Evolutionary conservation across 192 early-diverging fungal genomes (phyloP).

Genomic region (Powellomyces hirtus): DNA sequence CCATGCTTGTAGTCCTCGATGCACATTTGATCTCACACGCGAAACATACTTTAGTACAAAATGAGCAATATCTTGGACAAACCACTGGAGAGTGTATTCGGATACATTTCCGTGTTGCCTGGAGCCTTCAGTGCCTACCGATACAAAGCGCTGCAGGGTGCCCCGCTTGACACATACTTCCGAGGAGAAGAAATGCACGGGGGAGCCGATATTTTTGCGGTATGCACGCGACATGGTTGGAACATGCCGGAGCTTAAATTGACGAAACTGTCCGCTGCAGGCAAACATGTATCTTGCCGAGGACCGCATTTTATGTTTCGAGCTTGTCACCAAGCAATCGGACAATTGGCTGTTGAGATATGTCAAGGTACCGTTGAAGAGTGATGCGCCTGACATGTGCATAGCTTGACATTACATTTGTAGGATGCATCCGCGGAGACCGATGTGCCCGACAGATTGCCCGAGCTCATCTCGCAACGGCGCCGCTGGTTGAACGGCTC

Average conservation of each 20-base stretch:
- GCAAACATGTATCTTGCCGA: conserved; percentile 63
- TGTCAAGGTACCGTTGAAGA: conserved; percentile 50
- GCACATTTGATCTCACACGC: too few relatives aligned
- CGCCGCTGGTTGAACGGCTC: conserved; percentile 80
- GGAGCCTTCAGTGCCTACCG: conserved; percentile 79
- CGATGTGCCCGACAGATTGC: conserved; percentile 68
- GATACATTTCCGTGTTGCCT: conserved; percentile 79
- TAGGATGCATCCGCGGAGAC: conserved; percentile 63
- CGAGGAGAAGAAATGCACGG: conserved; percentile 64
- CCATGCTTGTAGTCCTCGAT: too few relatives aligned
- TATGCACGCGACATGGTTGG: too few relatives aligned
- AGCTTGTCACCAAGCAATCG: conserved; percentile 67
- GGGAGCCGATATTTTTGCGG: conserved; percentile 65
- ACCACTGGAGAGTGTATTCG: conserved; percentile 70
- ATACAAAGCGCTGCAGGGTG: conserved; percentile 59
- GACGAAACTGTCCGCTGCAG: background rate
- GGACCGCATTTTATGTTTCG: conserved; percentile 83
- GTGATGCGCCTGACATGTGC: conserved; percentile 42
- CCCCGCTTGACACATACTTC: conserved; percentile 69
- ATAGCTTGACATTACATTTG: background rate
- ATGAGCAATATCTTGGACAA: conserved; percentile 80
- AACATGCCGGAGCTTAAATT: too few relatives aligned
- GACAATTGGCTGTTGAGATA: conserved; percentile 67
- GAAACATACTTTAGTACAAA: too few relatives aligned
- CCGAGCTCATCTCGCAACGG: conserved; percentile 78